A percentile compares a stretch with the other conserved stretches of the same genome.
Conservation (phyloP, 768 basidiomycete species). For the Imleria badia region DNA sequence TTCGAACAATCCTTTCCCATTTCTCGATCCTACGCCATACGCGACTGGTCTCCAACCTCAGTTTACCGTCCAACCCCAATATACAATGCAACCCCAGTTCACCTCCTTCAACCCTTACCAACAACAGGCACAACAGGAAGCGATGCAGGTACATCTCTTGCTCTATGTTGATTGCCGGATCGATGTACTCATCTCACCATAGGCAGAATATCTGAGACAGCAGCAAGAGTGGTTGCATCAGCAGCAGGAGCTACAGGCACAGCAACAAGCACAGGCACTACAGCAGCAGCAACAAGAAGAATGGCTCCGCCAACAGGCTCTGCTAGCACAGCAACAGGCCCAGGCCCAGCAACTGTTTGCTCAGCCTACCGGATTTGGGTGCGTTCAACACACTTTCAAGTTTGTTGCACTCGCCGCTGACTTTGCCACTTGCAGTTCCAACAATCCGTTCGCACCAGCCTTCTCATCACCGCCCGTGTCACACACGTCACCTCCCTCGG, state of each 20-base stretch:
- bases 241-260: constrained; percentile 50
- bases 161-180: background rate
- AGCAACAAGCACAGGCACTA: constrained; percentile 42
- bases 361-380: constrained; percentile 80
- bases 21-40: constrained; percentile 59
- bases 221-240: constrained; percentile 74
- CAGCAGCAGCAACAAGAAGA: constrained; percentile 44
- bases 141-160: constrained; percentile 51
- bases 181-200: constrained; percentile 6
- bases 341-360: constrained; percentile 47
- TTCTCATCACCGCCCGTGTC: constrained; percentile 31
- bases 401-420: constrained; percentile 14
- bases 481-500: constrained; percentile 35
- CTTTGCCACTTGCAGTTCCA: constrained; percentile 58
- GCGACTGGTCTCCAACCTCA: constrained; percentile 66
- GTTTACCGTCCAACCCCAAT: constrained; percentile 77
- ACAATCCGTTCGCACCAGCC: constrained; percentile 87
- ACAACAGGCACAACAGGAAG: constrained; percentile 90
- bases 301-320: constrained; percentile 60
- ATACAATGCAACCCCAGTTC: constrained; percentile 75
- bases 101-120: constrained; percentile 94
- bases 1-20: constrained; percentile 57
- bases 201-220: constrained; percentile 46
- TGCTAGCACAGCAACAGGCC: constrained; percentile 42
- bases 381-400: constrained; percentile 22